Base-by-base conservation (phyloP, 2,329 filamentous ascomycete genomes). In the Tolypocladium endophyticum region DNA sequence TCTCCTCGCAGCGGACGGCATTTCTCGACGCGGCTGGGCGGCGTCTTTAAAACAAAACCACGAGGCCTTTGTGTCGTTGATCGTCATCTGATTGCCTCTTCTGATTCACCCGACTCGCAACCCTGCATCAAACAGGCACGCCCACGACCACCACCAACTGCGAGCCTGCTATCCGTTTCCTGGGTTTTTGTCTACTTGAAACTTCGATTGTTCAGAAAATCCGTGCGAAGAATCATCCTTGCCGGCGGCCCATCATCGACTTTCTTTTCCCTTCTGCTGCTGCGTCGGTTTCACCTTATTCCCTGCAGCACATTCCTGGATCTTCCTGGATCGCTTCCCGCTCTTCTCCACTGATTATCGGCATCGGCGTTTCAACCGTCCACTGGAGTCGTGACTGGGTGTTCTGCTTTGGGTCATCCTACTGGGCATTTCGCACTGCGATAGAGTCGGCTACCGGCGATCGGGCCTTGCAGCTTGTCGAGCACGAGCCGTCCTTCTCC, bases 11-110 rank as follows among this genome's bases (percentile, higher is more conserved):
- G 47, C 11, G 18, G 18, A 11, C 18, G 25, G 14, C 60, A 60
- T 58, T 58, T 61, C 55, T 61, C 39, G n/a, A 20, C 52, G 57
- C 62, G 58, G 58, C 59, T 60, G 60, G 60, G 54, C 54, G 25
- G 35, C 45, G 54, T 35, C 28, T 39, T 57, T 57, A 30, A 54
- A 59, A 57, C 54, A 57, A 57, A 53, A 53, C 28, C 50, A 23
- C 50, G 30, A 35, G 50, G 50, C 7, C 50, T 53, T 35, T 23
- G 33, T 23, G 33, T 56, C 38, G 52, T 55, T 54, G 43, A 58
- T 47, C 57, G 18, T 20, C 59, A 39, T 12, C 59, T n/a, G 50
- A 35, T 45, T 59, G 58, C 47, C 56, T 53, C 58, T 47, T 56
- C 59, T 58, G 61, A 62, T 61, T 58, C 61, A 62, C 60, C n/a